Evolutionary conservation across 805 yeast genomes (phyloP), one percentile per base, ranked within the genome.

Genomic region (Cyberlindnera xylosilytica): DNA sequence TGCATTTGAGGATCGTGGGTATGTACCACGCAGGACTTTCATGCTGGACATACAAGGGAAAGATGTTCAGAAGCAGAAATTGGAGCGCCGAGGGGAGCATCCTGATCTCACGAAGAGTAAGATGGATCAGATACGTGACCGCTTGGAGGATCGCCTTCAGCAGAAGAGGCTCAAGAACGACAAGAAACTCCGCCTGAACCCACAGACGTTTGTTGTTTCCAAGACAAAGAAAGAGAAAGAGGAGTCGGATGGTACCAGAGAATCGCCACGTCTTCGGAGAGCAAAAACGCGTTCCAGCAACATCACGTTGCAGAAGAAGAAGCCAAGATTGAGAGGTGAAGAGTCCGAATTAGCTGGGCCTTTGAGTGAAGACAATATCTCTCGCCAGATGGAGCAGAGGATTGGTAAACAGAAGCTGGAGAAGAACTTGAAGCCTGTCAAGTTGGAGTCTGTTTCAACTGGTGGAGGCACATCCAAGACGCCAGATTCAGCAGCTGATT

Each of bases 401-500:
- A 15, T 22, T 6, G 36, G 8, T 6, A 19, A 19, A n/a, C 24
- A 33, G 15, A 13, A 20, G 10, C 16, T n/a, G 13, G 31, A 13
- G 30, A 11, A 26, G 29, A n/a, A 8, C 24, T 30, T 20, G n/a
- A n/a, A 16, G 15, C n/a, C 30, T 4, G 35, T 34, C 8, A 41
- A 41, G 36, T 26, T 41, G 12, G 33, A 37, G 32, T 44, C 51
- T 9, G 29, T 26, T 26, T 10, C 29, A 22, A 22, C 24, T 7
- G 10, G 24, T 8, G 10, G 24, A 22, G 10, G 10, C 15, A 26
- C 29, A 26, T 26, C 10, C 8, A 8, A n/a, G 12, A 26, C 29
- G n/a, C n/a, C 29, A 8, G 29, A 26, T 5, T 8, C 29, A 23
- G n/a, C n/a, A n/a, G n/a, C n/a, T 2, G 63, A 63, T 20, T 76